Conservation (phyloP, 208 protist species). For the Novymonas esmeraldas region DNA sequence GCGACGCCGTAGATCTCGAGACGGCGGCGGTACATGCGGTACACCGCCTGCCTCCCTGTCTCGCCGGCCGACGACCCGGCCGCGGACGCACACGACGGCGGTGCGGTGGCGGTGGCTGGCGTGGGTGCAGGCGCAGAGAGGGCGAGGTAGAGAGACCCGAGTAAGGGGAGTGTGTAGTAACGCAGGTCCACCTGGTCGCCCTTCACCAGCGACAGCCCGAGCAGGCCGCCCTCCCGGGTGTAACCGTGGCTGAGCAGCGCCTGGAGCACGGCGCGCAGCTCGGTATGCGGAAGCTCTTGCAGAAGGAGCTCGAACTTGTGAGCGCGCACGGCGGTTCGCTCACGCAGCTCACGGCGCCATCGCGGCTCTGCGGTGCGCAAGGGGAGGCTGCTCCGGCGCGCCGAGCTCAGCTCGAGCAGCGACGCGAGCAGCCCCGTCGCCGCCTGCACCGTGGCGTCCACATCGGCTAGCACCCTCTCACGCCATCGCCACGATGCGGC, state of each 20-base stretch:
- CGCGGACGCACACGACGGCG: neutral
- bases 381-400: slow-evolving; percentile 29
- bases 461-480: slow-evolving; percentile 23
- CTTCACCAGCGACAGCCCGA: slow-evolving; percentile 48
- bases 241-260: slow-evolving; percentile 58
- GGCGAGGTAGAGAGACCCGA: slow-evolving; percentile 70
- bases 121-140: slow-evolving; percentile 11
- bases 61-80: neutral
- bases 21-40: slow-evolving; percentile 27
- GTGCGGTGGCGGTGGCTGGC: neutral
- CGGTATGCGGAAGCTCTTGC: slow-evolving; percentile 61
- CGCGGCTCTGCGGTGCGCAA: slow-evolving; percentile 41
- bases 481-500: slow-evolving; percentile 21
- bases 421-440: slow-evolving; percentile 21
- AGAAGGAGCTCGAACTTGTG: slow-evolving; percentile 83
- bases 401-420: slow-evolving; percentile 43
- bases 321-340: slow-evolving; percentile 52
- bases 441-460: slow-evolving; percentile 27
- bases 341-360: slow-evolving; percentile 55
- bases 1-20: slow-evolving; percentile 33
- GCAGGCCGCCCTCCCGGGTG: slow-evolving; percentile 30
- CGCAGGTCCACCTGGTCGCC: slow-evolving; percentile 67
- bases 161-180: slow-evolving; percentile 62
- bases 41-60: slow-evolving; percentile 28
- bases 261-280: slow-evolving; percentile 43